A percentile compares a stretch with the other conserved stretches of the same genome.
Evolutionary conservation across 2,329 filamentous ascomycete genomes (phyloP).

Genomic region (Penicillium sp.): DNA sequence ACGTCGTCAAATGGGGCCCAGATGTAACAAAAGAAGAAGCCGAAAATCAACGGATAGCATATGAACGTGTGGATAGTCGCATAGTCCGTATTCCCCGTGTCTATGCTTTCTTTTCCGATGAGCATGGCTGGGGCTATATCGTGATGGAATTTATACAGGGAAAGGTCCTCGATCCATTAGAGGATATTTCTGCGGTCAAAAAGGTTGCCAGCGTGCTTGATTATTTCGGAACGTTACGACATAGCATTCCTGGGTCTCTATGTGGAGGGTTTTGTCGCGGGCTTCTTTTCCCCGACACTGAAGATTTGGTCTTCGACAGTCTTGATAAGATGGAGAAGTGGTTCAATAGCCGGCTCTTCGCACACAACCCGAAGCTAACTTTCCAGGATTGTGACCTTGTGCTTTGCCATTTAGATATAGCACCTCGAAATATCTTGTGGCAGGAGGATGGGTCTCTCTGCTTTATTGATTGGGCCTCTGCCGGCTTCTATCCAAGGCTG

Average conservation of each 20-base stretch:
- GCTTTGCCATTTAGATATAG: conserved; percentile 18
- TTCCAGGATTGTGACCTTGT: conserved; percentile 10
- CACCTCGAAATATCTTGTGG: conserved; percentile 22
- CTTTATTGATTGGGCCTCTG: conserved; percentile 26
- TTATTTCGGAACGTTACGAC: conserved; percentile 13
- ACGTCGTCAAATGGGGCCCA: conserved; percentile 16
- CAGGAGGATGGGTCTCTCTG: conserved; percentile 21
- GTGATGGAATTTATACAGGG: conserved; percentile 22
- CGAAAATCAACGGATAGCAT: conserved; percentile 12
- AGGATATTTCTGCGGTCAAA: conserved; percentile 9
- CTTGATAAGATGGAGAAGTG: conserved; percentile 17
- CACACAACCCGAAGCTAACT: conserved; percentile 6
- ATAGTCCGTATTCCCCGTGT: conserved; percentile 18
- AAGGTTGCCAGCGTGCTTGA: conserved; percentile 15
- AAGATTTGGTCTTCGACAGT: conserved; percentile 17
- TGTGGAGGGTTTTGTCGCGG: conserved; percentile 13
- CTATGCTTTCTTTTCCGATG: conserved; percentile 15
- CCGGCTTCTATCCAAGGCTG: conserved; percentile 23
- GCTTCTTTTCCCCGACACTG: conserved; percentile 19
- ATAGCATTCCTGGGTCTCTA: conserved; percentile 10
- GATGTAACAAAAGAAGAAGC: conserved; percentile 14
- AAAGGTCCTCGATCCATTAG: conserved; percentile 17
- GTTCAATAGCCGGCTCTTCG: conserved; percentile 22
- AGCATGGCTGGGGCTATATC: conserved; percentile 19
- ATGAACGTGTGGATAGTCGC: conserved; percentile 15